These are phyloP conservation scores for Sphenostylis stenocarpa DNA, from an alignment of 306 rosid genomes.

Conservation along the genomic window DNA sequence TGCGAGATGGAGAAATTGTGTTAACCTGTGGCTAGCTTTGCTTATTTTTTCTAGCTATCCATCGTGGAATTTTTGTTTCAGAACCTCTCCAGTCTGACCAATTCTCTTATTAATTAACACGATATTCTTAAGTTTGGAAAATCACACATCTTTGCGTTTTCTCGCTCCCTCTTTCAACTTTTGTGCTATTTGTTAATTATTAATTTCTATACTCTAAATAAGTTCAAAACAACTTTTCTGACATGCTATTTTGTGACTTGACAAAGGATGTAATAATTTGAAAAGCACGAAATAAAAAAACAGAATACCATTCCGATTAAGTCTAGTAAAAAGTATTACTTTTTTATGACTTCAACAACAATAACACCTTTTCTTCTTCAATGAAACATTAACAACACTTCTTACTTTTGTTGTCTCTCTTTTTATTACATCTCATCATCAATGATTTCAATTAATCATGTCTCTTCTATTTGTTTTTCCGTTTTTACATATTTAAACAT, in stretches of 20 bases:
- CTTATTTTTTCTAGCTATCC: background rate
- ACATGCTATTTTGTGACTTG: background rate
- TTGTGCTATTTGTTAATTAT: background rate
- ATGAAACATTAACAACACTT: no score
- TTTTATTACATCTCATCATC: background rate
- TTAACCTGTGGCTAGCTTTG: background rate
- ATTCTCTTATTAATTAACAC: background rate
- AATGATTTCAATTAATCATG: background rate
- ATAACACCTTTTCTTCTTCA: no score
- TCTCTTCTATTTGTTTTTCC: no score
- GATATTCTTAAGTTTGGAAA: background rate
- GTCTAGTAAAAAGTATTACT: background rate
- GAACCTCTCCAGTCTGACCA: background rate
- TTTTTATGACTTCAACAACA: no score
- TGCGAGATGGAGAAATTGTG: background rate
- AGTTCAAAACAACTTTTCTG: background rate
- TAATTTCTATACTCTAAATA: background rate
- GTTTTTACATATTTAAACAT: no score
- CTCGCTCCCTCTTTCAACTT: background rate
- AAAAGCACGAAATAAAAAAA: no score
- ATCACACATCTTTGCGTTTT: constrained; percentile 10
- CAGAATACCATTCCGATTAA: no score
- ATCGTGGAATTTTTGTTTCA: background rate
- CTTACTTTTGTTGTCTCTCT: no score
- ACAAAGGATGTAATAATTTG: background rate